Base-by-base conservation (phyloP, 345 rosid species). In the Corchorus olitorius region DNA sequence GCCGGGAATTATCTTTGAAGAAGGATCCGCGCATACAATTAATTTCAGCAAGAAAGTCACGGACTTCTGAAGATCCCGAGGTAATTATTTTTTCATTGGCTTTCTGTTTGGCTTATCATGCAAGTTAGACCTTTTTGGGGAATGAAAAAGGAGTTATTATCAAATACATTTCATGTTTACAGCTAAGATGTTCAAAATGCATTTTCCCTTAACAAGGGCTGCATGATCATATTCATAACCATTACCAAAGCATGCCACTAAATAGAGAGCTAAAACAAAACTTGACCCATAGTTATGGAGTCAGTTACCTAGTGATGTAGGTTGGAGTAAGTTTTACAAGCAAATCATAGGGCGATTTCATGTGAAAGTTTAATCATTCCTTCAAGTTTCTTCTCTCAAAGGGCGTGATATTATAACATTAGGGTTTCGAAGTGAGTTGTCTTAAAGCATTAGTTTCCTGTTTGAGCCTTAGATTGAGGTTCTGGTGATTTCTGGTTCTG, bases 21-120 rank as follows among this genome's bases (percentile, higher is more conserved):
- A 91, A 89, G 88, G 97, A 96, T 82, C 92, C 88, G 77, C 93
- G 90, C 58, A 76, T 91, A 35, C 90, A 90, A 22, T 84, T 96
- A 75, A 92, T 96, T 76, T 86, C 97, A 9, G 65, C 91, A 8
- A 79, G 73, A 61, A 84, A 81, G 77, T 70, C 72, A 35, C 55
- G 63, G 65, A 75, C 76, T 79, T 77, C 77, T 37, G 84, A 83
- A 76, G 83, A 85, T 81, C 68, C 85, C 6, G 89, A 91, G 97
- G 98, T 92, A 65, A 84, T 61, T 0, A 41, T 19, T 17, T 60
- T 61, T 79, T 58, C 53, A 64, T 52, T 54, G 19, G 1, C 54
- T 34, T 37, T 69, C 49, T 62, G 35, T n/a, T 45, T 65, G 33
- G 5, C 20, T 64, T 27, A 62, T 41, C 16, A 65, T 12, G 45